Conservation (phyloP, 192 early-diverging fungal genomes). For the Funneliformis geosporum region DNA sequence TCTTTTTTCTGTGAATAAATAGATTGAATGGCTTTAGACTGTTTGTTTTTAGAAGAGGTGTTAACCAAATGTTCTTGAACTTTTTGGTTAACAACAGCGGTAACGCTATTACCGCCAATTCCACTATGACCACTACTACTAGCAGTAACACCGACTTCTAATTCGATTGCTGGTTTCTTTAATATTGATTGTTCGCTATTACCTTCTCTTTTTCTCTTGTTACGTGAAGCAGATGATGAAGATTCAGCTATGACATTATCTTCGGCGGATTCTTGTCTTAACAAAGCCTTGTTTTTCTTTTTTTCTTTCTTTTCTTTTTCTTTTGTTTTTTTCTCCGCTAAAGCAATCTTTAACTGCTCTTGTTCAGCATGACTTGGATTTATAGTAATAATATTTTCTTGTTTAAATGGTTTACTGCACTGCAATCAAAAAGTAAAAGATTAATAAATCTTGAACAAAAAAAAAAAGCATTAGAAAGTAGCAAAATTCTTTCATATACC, state of each 20-base stretch:
- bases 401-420: slow-evolving; percentile 64
- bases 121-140: not conserved
- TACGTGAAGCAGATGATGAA: not conserved
- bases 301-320: slow-evolving; percentile 53
- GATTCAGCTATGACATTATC: slow-evolving; percentile 17
- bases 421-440: slow-evolving; percentile 18
- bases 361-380: slow-evolving; percentile 71
- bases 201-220: slow-evolving; percentile 2
- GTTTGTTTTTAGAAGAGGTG: not conserved
- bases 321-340: slow-evolving; percentile 56
- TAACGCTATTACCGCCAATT: not conserved
- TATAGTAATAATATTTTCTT: slow-evolving; percentile 64
- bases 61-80: slow-evolving; percentile 23
- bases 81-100: slow-evolving; percentile 16
- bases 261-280: slow-evolving; percentile 48
- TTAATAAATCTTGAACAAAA: not conserved
- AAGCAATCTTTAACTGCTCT: slow-evolving; percentile 53
- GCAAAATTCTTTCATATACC: slow-evolving; percentile 35
- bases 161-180: slow-evolving; percentile 12
- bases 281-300: slow-evolving; percentile 43
- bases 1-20: slow-evolving; percentile 30
- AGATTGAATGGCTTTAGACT: slow-evolving; percentile 27
- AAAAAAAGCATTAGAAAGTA: not conserved
- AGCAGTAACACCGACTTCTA: not conserved
- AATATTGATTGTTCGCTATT: not conserved